Base-by-base conservation (phyloP, 23 red algal genomes). In the Gracilaria vermiculophylla region DNA sequence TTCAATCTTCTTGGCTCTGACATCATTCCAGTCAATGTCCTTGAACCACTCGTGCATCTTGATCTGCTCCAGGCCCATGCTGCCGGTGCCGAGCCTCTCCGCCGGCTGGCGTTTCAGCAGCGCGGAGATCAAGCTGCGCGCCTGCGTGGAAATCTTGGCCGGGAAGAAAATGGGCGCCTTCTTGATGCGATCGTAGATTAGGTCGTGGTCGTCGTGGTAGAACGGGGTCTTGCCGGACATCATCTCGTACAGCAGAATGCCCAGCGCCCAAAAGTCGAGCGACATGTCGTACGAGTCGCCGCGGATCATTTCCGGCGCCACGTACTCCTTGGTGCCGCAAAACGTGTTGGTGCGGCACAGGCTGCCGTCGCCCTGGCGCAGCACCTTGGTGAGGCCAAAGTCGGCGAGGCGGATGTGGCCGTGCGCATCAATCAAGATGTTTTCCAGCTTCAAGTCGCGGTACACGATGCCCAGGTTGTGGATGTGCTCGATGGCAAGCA, bases 401-500 rank as follows among this genome's bases (percentile, higher is more conserved):
- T 96, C 94, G 47, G 94, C 94, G 27, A 96, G 53, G 25, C 94
- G 54, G 0, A 91, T 69, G n/a, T 96, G 86, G 9, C 94, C 94
- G 16, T 91, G 19, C 7, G 50, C 83, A 75, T 96, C 94, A 10
- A 96, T 69, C 39, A 96, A 35, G 15, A 96, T 89, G 41, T 96
- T 96, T 60, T 96, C 94, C 32, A 92, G 81, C 47, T 96, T 96
- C 44, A 96, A 65, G 47, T 96, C 94, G 43, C 94, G 94, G 58
- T 95, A 98, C 43, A 98, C 91, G 20, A 94, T 85, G 28, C 92
- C 92, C 25, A 94, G 84, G 27, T 85, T 89, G 58, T 98, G 96
- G 53, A 98, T 52, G 88, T 98, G 91, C 29, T 94, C 87, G 69
- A 98, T 80, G 53, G 96, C 96, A 20, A 98, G 79, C 49, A 98